Evolutionary conservation across 2,329 filamentous ascomycete genomes (phyloP).

Genomic region (Stachybotrys chartarum): DNA sequence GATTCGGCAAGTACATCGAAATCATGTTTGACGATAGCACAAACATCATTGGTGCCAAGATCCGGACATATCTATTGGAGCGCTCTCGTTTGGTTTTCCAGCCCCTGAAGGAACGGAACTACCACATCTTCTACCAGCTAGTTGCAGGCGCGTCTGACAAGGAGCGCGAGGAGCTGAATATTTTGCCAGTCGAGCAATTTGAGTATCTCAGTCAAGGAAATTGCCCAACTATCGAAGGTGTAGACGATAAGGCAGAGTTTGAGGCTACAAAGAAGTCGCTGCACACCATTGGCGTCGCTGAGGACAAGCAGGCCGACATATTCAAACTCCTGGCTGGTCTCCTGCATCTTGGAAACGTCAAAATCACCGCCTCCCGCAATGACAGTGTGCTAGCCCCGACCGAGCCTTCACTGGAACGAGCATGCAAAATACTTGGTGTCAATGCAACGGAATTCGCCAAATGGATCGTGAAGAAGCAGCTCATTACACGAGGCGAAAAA

Average conservation of each 20-base stretch:
- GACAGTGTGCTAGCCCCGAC: conserved; percentile 76
- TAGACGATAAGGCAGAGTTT: conserved; percentile 94
- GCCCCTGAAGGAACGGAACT: conserved; percentile 94
- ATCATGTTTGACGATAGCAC: conserved; percentile 97
- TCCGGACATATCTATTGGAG: conserved; percentile 90
- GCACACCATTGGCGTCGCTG: conserved; percentile 75
- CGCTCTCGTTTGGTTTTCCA: conserved; percentile 95
- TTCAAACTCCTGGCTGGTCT: conserved; percentile 87
- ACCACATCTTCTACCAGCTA: conserved; percentile 98
- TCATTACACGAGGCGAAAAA: conserved; percentile 93
- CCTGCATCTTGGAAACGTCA: conserved; percentile 91
- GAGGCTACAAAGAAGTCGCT: conserved; percentile 80
- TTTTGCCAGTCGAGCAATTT: conserved; percentile 82
- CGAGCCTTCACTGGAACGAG: conserved; percentile 75
- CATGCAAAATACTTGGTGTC: conserved; percentile 81
- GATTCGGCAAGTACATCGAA: conserved; percentile 99
- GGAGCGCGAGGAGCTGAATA: conserved; percentile 70
- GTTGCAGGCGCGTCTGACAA: conserved; percentile 83
- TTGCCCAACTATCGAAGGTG: conserved; percentile 82
- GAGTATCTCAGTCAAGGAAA: conserved; percentile 96
- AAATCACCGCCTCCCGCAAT: conserved; percentile 83
- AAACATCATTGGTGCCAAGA: conserved; percentile 96
- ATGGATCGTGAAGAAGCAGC: conserved; percentile 98
- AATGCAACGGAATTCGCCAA: conserved; percentile 81
- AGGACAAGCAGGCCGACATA: conserved; percentile 70